Base-by-base conservation (phyloP, 2,329 filamentous ascomycete genomes). In the Hypoxylon sp. region DNA sequence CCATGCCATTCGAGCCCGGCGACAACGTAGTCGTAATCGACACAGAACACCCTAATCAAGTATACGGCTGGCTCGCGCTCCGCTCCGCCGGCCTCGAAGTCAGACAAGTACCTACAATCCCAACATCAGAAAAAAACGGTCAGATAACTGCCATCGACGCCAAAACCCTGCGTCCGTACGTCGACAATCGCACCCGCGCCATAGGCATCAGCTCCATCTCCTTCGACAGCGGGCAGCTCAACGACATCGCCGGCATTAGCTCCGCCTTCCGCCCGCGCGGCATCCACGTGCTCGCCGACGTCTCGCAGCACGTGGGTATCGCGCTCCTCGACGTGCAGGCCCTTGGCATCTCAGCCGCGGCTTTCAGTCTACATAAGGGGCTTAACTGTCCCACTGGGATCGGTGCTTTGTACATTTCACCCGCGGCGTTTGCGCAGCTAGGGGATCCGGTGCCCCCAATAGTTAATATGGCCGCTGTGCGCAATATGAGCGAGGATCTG, bases 221-320 rank as follows among this genome's bases (percentile, higher is more conserved):
- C 70, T 78, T 78, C 58, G 76, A 78, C 55, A 71, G 68, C 34
- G 76, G 77, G 4, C 75, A 77, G 64, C 57, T 58, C n/a, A 75
- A 78, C 64, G 73, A 78, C 53, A 69, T 78, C 0, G 67, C 67
- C 4, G 68, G 68, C 11, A 73, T 78, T 30, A 75, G 74, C 50
- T 65, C 58, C 9, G 61, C 45, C 4, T 77, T 70, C 37, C 56
- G 75, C 8, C 71, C 70, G 0, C 43, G 56, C 6, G 75, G 75
- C 0, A 74, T 78, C 8, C 75, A 78, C 19, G 72, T 78, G 2
- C 68, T 78, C 0, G 74, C 69, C 0, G 77, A 78, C 53, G 7
- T 74, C 2, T 75, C 77, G 1, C 77, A 78, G 63, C 75, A 76
- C 6, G 75, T 76, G 11, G 79, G 78, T 0, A 76, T 80, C 19